These are phyloP conservation scores for Sporisorium reilianum DNA, from an alignment of 1,284 basidiomycete genomes.

Conservation along the genomic window DNA sequence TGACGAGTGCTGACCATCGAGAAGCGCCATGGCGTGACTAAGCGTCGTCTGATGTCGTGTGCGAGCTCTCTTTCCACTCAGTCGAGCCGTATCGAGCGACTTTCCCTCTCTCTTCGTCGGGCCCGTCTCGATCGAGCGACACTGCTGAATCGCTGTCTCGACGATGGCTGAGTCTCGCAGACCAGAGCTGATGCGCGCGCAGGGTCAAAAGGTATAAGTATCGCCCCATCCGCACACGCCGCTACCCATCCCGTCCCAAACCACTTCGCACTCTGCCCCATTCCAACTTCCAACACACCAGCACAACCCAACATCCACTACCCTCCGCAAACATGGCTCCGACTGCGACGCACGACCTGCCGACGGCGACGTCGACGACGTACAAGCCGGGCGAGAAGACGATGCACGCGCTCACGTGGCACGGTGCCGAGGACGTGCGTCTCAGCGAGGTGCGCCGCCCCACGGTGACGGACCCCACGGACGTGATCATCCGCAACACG, in stretches of 20 bases:
- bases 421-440: conserved; percentile 73
- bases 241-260: too few species aligned
- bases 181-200: too few species aligned
- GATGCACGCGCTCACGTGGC: conserved; percentile 77
- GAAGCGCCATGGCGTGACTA: background rate
- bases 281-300: too few species aligned
- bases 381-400: conserved; percentile 37
- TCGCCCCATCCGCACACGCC: too few species aligned
- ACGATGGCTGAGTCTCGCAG: too few species aligned
- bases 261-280: background rate
- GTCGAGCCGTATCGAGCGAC: background rate
- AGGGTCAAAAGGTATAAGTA: too few species aligned
- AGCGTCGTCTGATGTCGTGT: conserved; percentile 3
- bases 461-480: conserved; percentile 77
- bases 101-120: too few species aligned
- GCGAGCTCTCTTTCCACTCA: background rate
- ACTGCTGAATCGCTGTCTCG: too few species aligned
- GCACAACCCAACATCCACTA: too few species aligned
- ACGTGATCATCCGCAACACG: conserved; percentile 78
- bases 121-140: too few species aligned
- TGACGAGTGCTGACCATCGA: background rate
- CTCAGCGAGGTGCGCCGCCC: conserved; percentile 72
- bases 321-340: too few species aligned
- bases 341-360: conserved; percentile 10
- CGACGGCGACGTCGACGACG: conserved; percentile 25